These are phyloP conservation scores for Magnaporthiopsis poae DNA, from an alignment of 2,329 filamentous ascomycete genomes.

Conservation along the genomic window DNA sequence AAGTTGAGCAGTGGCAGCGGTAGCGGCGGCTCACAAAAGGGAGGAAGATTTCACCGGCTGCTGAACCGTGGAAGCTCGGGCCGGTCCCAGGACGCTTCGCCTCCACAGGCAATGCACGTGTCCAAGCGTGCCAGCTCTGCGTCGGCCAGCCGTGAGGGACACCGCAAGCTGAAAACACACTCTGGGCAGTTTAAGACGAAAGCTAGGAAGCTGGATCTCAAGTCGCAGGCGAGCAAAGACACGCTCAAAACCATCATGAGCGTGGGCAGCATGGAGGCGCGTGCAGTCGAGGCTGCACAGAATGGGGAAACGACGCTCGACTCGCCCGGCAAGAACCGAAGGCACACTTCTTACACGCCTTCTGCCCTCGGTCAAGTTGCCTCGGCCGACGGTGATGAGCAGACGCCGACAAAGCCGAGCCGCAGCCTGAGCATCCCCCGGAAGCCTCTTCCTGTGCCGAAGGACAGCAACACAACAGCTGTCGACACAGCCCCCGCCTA, in stretches of 20 bases:
- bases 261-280: slow-evolving; percentile 33
- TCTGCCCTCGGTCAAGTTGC: slow-evolving; percentile 15
- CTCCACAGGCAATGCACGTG: slow-evolving; percentile 24
- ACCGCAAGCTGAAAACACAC: slow-evolving; percentile 24
- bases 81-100: slow-evolving; percentile 20
- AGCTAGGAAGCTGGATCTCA: slow-evolving; percentile 27
- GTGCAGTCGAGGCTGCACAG: slow-evolving; percentile 11
- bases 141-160: too few relatives aligned
- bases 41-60: slow-evolving; percentile 30
- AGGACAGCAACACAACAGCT: not conserved
- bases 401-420: not conserved
- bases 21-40: slow-evolving; percentile 19
- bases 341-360: slow-evolving; percentile 17
- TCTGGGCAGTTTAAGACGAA: slow-evolving; percentile 23
- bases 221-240: slow-evolving; percentile 33
- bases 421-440: slow-evolving; percentile 20
- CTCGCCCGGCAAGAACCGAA: slow-evolving; percentile 13
- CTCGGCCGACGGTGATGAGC: not conserved
- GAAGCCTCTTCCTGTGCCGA: slow-evolving; percentile 21
- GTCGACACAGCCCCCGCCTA: slow-evolving; percentile 11
- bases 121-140: slow-evolving; percentile 18
- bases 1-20: slow-evolving; percentile 26
- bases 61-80: slow-evolving; percentile 26
- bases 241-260: slow-evolving; percentile 41
- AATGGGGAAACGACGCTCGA: not conserved